Base-by-base conservation (phyloP, 441 rosid genomes). In the Croton laevigatus region DNA sequence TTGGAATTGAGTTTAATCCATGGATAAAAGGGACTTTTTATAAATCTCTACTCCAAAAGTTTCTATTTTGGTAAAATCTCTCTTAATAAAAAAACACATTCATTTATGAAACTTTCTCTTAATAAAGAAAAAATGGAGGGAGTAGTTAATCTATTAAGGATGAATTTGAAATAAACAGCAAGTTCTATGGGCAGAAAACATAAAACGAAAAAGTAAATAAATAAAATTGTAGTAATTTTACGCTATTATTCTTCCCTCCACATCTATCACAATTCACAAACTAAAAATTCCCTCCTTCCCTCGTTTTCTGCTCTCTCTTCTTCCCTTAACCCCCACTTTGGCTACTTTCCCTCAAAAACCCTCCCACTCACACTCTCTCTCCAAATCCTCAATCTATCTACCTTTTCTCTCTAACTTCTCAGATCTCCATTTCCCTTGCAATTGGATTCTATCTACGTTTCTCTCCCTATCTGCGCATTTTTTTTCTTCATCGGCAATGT, bases 261-360 rank as follows among this genome's bases (percentile, higher is more conserved):
- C 91, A 83, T 81, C 86, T 72, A 84, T 83, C 93, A 83, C 87
- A 89, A 91, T 83, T 83, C 93, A 83, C 87, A 89, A 91, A 79
- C 59, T 83, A 67, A 88, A 86, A 88, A 86, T 78, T 88, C 84
- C 94, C 85, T 83, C 91, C 83, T 86, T 91, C 98, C 97, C 89
- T 89, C 94, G 86, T 84, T 82, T 81, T 76, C 86, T 76, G 70
- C 84, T 67, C 83, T 67, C 75, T 79, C 65, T 40, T 12, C 23
- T 53, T 53, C 62, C 59, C 70, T 40, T 32, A 38, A 59, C 78
- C 66, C 73, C 59, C 32, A 27, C 32, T 27, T 27, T 27, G 32
- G 32, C 32, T 27, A 14, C 53, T 23, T 49, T 16, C 45, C 46
- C 61, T 40, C 58, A 9, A 16, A 12, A 19, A 19, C 61, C 12